These are phyloP conservation scores for Blastocrithidia nonstop DNA, from an alignment of 208 protist species.

Conservation along the genomic window DNA sequence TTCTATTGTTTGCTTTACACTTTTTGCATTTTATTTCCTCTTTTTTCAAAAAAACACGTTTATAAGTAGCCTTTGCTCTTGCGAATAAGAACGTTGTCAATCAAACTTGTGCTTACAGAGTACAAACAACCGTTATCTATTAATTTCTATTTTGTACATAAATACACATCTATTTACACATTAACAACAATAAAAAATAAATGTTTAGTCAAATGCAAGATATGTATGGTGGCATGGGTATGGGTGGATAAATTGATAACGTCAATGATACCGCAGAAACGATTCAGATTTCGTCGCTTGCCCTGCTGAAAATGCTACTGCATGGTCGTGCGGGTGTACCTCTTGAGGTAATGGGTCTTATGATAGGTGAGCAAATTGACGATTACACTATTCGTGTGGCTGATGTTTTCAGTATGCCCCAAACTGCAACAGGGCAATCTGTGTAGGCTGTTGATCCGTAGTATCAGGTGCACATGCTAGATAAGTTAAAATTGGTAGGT, in stretches of 20 bases:
- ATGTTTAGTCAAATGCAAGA: background rate
- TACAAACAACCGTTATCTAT: background rate
- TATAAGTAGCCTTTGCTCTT: background rate
- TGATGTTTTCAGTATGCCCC: conserved; percentile 99
- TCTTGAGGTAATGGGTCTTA: conserved; percentile 99
- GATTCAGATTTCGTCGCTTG: conserved; percentile 98
- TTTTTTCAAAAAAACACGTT: conserved; percentile 1
- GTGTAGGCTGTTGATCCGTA: conserved; percentile 99
- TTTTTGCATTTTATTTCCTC: background rate
- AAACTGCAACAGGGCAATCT: conserved; percentile 95
- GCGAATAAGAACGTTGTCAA: background rate
- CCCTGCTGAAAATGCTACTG: conserved; percentile 99
- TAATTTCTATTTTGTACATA: background rate
- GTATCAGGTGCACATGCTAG: conserved; percentile 99
- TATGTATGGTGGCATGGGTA: conserved; percentile 7
- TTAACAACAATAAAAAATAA: background rate
- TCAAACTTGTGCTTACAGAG: background rate
- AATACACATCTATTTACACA: background rate
- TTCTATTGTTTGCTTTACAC: conserved; percentile 3
- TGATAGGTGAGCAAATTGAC: conserved; percentile 99
- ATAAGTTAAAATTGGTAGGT: conserved; percentile 98
- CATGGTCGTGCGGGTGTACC: conserved; percentile 98
- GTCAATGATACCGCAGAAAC: conserved; percentile 96
- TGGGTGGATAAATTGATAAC: conserved; percentile 24
- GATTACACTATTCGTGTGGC: conserved; percentile 99